phyloP scores from a whole-genome alignment of 2,329 filamentous ascomycete species.

The Coniella lustricola region DNA sequence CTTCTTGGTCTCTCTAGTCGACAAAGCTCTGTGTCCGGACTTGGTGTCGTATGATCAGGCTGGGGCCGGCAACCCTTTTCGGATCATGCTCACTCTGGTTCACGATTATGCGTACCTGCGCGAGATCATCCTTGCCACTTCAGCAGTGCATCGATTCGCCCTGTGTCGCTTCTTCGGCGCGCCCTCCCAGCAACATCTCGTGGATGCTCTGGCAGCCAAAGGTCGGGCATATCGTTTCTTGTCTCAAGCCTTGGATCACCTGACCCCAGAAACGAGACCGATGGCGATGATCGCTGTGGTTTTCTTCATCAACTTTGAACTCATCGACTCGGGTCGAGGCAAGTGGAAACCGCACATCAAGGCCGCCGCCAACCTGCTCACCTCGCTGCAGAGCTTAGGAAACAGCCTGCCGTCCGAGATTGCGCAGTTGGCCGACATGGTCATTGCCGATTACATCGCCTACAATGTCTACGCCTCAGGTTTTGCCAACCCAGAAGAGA shows the following conservation, averaged over 20 bases:
- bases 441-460: conserved; percentile 43
- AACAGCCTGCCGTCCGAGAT: conserved; percentile 19
- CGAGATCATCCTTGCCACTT: conserved; percentile 41
- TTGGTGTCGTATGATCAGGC: conserved; percentile 40
- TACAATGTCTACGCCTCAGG: conserved; percentile 41
- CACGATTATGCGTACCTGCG: conserved; percentile 34
- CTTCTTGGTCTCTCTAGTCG: conserved; percentile 27
- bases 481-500: conserved; percentile 25
- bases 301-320: conserved; percentile 44
- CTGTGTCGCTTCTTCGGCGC: conserved; percentile 28
- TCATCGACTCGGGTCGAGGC: conserved; percentile 28
- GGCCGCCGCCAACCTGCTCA: conserved; percentile 38
- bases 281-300: conserved; percentile 37
- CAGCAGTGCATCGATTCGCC: conserved; percentile 42
- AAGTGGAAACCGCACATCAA: conserved; percentile 32
- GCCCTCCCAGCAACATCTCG: conserved; percentile 23
- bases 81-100: conserved; percentile 35
- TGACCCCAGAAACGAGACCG: conserved; percentile 28
- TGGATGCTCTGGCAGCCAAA: conserved; percentile 40
- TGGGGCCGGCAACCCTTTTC: conserved; percentile 37
- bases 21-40: conserved; percentile 44
- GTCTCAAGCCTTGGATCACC: conserved; percentile 31
- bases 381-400: conserved; percentile 25
- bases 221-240: conserved; percentile 37
- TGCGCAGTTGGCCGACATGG: conserved; percentile 34